Percentiles rank a stretch among this genome's conserved stretches.
These are phyloP conservation scores for Phytophthora tentaculata DNA, from an alignment of 352 stramenopile species.

Conservation along the genomic window DNA sequence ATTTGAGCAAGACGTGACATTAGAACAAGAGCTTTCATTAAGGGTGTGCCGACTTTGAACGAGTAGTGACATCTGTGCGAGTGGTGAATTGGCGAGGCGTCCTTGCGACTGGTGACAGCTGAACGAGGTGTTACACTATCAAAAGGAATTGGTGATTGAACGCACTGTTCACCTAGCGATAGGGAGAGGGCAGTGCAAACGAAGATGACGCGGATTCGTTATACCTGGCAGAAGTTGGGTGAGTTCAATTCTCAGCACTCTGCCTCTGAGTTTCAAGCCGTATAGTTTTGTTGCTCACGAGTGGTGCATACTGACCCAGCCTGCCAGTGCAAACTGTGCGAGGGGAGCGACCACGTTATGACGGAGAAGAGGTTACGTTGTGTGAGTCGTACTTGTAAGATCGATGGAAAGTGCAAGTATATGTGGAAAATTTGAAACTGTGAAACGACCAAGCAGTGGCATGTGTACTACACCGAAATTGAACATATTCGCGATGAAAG, in stretches of 20 bases:
- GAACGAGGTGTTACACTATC: no score
- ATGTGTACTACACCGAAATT: background rate
- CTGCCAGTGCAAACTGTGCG: background rate
- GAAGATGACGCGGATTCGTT: background rate
- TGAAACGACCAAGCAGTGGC: background rate
- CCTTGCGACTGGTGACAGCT: no score
- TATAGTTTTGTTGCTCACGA: background rate
- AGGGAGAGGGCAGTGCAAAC: no score
- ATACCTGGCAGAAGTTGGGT: background rate
- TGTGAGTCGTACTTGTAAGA: background rate
- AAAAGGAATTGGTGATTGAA: no score
- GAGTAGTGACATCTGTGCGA: background rate
- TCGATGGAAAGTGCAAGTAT: background rate
- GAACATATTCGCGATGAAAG: background rate
- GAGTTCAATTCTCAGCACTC: background rate
- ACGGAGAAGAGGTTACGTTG: background rate
- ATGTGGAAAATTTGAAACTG: background rate
- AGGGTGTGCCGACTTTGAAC: no score
- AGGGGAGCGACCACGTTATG: background rate
- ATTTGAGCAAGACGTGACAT: background rate
- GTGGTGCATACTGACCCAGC: background rate
- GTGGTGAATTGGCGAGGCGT: background rate
- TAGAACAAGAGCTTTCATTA: no score
- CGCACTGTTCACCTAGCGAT: no score
- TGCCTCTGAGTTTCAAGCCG: background rate